A percentile compares a stretch with the other conserved stretches of the same genome.
phyloP scores from a whole-genome alignment of 2,329 filamentous ascomycete species.

The Colletotrichum musicola region DNA sequence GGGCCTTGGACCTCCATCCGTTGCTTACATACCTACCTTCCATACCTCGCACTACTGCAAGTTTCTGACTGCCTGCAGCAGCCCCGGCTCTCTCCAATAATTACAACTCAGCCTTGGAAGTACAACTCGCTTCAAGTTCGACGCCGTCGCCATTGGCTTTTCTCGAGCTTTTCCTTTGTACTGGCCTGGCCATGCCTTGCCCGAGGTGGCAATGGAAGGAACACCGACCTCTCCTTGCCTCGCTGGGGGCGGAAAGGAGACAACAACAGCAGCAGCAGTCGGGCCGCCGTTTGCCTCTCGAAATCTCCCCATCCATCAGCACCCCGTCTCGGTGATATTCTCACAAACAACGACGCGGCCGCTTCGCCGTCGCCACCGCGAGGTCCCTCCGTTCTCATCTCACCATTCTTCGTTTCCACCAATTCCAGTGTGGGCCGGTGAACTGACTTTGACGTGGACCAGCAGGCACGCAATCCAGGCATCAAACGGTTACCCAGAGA shows the following conservation, averaged over 20 bases:
- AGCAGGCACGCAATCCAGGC: slow-evolving; percentile 19
- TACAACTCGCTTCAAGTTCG: not conserved
- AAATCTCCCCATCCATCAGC: too few species aligned
- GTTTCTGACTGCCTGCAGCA: slow-evolving; percentile 24
- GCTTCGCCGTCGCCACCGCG: not conserved
- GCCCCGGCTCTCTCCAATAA: slow-evolving; percentile 1
- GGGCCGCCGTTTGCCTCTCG: not conserved
- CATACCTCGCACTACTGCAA: slow-evolving; percentile 6
- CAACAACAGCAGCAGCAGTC: not conserved
- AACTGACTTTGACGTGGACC: slow-evolving; percentile 16
- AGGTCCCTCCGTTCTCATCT: too few species aligned
- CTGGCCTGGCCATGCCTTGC: not conserved
- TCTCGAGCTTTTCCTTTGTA: not conserved
- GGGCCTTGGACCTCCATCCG: not conserved
- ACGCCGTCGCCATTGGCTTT: not conserved
- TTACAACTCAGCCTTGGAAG: not conserved
- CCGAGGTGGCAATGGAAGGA: not conserved
- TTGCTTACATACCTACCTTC: too few species aligned
- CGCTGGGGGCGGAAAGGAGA: slow-evolving; percentile 24
- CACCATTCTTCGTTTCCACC: slow-evolving; percentile 6
- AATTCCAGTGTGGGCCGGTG: slow-evolving; percentile 7
- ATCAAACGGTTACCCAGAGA: slow-evolving; percentile 14
- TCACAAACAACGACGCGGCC: too few species aligned
- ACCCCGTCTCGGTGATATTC: too few species aligned
- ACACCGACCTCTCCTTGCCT: not conserved